Conservation (phyloP, 192 early-diverging fungal species). For the Globomyces pollinis-pini region DNA sequence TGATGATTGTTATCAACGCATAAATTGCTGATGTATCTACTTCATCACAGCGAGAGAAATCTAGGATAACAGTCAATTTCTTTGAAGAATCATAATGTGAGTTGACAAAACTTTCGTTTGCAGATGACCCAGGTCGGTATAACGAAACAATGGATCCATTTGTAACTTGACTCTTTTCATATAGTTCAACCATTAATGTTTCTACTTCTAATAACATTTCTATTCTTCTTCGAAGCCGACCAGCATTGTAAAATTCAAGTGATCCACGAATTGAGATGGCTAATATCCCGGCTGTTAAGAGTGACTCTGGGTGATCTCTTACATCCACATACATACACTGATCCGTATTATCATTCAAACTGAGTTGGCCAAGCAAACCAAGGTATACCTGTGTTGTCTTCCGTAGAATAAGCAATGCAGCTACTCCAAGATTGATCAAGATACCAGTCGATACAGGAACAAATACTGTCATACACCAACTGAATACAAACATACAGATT, state of each 20-base stretch:
- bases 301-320: conserved; percentile 27
- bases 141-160: too few relatives aligned
- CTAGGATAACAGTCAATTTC: conserved; percentile 37
- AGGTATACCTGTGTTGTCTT: conserved; percentile 20
- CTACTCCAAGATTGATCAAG: conserved; percentile 22
- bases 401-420: conserved; percentile 25
- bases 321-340: conserved; percentile 21
- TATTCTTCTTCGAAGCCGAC: conserved; percentile 22
- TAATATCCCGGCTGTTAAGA: conserved; percentile 20
- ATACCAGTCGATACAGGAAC: conserved; percentile 21
- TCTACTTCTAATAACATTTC: conserved; percentile 19
- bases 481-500: conserved; percentile 18
- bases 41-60: conserved; percentile 20
- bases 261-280: conserved; percentile 23
- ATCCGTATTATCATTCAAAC: not conserved
- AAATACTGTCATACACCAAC: conserved; percentile 23
- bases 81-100: too few relatives aligned
- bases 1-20: conserved; percentile 15
- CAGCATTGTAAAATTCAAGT: conserved; percentile 37
- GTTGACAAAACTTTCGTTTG: too few relatives aligned
- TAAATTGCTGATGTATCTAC: not conserved
- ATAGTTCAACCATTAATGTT: too few relatives aligned
- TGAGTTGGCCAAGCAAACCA: conserved; percentile 24
- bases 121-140: too few relatives aligned
- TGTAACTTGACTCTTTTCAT: too few relatives aligned